Base-by-base conservation (phyloP, 768 basidiomycete genomes). In the Boletus sp. region DNA sequence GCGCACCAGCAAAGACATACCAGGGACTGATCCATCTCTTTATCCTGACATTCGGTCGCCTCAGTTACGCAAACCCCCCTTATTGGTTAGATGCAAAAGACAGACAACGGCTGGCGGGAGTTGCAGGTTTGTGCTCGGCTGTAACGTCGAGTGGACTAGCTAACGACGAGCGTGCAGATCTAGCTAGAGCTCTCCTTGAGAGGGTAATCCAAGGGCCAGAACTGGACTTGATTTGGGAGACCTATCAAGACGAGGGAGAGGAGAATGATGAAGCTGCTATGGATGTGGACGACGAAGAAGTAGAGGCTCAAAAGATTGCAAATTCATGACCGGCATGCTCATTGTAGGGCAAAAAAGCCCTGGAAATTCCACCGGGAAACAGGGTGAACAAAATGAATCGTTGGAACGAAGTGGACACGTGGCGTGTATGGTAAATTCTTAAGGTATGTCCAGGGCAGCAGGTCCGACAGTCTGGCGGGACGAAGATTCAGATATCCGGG, bases 131-230 rank as follows among this genome's bases (percentile, higher is more conserved):
- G 77, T 64, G 19, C 17, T 50, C n/a, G 17, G 15, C 37, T 32
- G 9, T 15, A 57, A 56, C 21, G 29, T 51, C 23, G 29, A 34
- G 27, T 37, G 37, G 49, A 23, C 27, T 53, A 51, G 33, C 47
- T 56, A 27, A 60, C 48, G 30, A 47, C 38, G 40, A 42, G 50
- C 29, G 44, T 29, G 35, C 45, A 88, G 87, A 83, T 47, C 69
- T 83, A 56, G 79, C 85, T 8, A 76, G 80, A 58, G 79, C 82
- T 21, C 75, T 88, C 19, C 68, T 88, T 46, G 85, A 87, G 51
- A 68, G 79, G 21, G 82, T 88, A n/a, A 80, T 88, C 27, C 84
- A 85, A 62, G 87, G 87, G 0, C 87, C 87, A 7, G 85, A 88
- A 60, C 72, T 76, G n/a, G 86, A 88, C 57, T 75, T 73, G 45